Evolutionary conservation across 768 basidiomycete species (phyloP).

Genomic region (Grammothele lineata): DNA sequence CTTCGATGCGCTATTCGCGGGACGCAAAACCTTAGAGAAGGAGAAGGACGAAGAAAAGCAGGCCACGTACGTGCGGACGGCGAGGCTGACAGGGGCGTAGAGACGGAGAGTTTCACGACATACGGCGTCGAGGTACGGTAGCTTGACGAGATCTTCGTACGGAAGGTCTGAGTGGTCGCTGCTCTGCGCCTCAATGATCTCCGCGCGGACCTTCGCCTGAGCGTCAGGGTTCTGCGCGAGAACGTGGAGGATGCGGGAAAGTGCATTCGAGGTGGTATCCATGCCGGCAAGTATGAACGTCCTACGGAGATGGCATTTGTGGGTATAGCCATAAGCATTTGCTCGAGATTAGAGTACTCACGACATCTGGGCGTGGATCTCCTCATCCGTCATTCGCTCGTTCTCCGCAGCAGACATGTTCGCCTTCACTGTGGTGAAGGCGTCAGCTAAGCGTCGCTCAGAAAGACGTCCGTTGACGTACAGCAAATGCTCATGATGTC

Average conservation of each 20-base stretch:
- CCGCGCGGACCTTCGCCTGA: conserved; percentile 31
- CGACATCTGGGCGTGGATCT: conserved; percentile 34
- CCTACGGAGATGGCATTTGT: conserved; percentile 1
- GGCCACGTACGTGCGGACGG: conserved; percentile 5
- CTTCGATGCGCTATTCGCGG: conserved; percentile 7
- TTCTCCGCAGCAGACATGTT: conserved; percentile 27
- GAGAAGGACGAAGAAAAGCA: no score
- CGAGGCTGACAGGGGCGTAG: conserved; percentile 20
- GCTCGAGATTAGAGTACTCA: no score
- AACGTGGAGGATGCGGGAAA: conserved; percentile 17
- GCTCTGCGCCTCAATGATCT: conserved; percentile 15
- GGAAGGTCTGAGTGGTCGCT: conserved; percentile 29
- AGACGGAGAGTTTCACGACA: conserved; percentile 56
- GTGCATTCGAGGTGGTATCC: conserved; percentile 26
- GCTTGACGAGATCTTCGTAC: conserved; percentile 11
- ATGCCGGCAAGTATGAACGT: conserved; percentile 24
- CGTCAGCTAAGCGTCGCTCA: neutral
- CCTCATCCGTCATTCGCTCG: conserved; percentile 21
- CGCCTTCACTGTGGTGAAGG: conserved; percentile 32
- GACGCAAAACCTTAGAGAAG: no score
- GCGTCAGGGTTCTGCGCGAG: conserved; percentile 28
- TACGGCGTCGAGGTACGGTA: conserved; percentile 65
- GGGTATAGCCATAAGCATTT: neutral
- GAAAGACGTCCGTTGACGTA: conserved; percentile 4
- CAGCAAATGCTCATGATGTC: conserved; percentile 18